Conservation (phyloP, 1,139 yeast genomes). For the Blastobotrys proliferans region DNA sequence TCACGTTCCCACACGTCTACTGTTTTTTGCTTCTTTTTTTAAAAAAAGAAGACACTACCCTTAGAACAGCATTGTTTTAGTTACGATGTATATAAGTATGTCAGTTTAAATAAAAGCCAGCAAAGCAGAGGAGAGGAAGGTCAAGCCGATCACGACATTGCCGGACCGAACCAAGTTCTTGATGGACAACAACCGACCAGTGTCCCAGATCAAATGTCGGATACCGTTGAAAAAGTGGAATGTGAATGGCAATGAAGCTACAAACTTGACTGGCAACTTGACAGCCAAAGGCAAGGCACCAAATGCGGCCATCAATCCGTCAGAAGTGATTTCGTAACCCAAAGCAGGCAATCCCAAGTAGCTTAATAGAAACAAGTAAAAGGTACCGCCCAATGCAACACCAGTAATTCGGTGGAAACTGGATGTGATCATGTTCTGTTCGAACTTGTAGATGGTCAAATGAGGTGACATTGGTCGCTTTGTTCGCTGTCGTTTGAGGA, state of each 20-base stretch:
- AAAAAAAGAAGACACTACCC: too few relatives aligned
- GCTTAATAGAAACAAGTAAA: conserved; percentile 66
- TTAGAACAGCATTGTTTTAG: too few relatives aligned
- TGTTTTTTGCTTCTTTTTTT: too few relatives aligned
- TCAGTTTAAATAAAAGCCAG: conserved; percentile 34
- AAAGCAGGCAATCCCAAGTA: conserved; percentile 69
- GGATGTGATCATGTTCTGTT: conserved; percentile 78
- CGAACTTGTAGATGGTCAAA: conserved; percentile 83
- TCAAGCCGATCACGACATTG: conserved; percentile 69
- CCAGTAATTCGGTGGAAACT: conserved; percentile 86
- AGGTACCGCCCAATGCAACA: conserved; percentile 56
- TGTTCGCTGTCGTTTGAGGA: conserved; percentile 76
- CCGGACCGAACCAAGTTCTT: conserved; percentile 93
- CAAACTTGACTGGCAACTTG: conserved; percentile 62
- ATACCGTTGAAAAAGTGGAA: conserved; percentile 83
- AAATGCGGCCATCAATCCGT: conserved; percentile 47
- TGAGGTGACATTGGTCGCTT: conserved; percentile 93
- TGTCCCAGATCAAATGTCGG: conserved; percentile 92
- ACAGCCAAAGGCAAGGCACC: conserved; percentile 55
- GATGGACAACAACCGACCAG: conserved; percentile 70
- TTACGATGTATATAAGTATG: too few relatives aligned
- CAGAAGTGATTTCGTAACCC: conserved; percentile 57
- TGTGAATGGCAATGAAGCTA: conserved; percentile 77
- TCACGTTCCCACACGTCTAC: too few relatives aligned
- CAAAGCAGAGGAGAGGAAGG: conserved; percentile 59